Base-by-base conservation (phyloP, 1,139 yeast species). In the Yamadazyma sp. region DNA sequence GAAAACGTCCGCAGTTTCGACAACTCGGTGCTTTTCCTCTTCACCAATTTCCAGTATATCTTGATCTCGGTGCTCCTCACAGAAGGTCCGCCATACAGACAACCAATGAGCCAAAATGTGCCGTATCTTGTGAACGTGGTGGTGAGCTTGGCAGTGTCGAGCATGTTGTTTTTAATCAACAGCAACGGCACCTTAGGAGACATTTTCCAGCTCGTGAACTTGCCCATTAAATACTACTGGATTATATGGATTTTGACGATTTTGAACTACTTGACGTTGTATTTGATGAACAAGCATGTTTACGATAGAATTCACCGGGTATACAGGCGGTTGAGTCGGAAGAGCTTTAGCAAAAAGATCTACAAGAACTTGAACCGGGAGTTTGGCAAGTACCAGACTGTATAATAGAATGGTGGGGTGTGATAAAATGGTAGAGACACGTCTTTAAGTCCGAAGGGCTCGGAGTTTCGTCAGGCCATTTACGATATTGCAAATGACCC, bases 11-110 rank as follows among this genome's bases (percentile, higher is more conserved):
- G 82, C 49, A 84, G 95, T 20, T 81, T 95, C 0, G 98, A 94
- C 58, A 92, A 94, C 54, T 87, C 97, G 0, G 80, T 85, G 0
- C 65, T 92, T 41, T 92, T 92, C 61, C 74, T 82, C 38, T 81
- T 78, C 50, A 78, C 96, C 2, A 87, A 89, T 54, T 85, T 86
- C 66, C 98, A 92, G 65, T 94, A 92, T 59, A 85, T 94, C 37
- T 66, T 88, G 41, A 76, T 83, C 40, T 96, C 97, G 0, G 67
- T 88, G 24, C 79, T 89, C 15, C 67, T 92, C 44, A 86, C 95
- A 22, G 86, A 80, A 21, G 98, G 99, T 0, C 94, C 95, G 10
- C 99, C 99, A n/a, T 94, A 88, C 59, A 74, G 98, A 43, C 84
- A 86, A 54, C 82, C 94, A 1, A 76, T 86, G 53, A 59, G 65